Base-by-base conservation (phyloP, 2,329 filamentous ascomycete species). In the Botrytis tulipae region DNA sequence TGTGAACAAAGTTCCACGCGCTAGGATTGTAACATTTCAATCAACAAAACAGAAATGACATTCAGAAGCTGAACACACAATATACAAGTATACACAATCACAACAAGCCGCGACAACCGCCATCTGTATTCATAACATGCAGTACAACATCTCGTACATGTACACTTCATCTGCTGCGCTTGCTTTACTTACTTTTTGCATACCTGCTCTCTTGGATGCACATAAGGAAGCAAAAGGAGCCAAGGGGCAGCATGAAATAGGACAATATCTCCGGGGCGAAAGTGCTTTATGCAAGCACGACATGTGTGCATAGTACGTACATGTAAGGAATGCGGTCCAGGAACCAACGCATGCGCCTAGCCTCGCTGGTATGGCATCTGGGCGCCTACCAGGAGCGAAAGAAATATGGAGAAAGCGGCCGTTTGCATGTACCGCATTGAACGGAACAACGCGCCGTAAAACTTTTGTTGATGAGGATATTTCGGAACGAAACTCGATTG, bases 391-490 rank as follows among this genome's bases (percentile, higher is more conserved):
- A 18, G 20, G 25, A 32, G n/a, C 10, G 35, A 48, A 22, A 37
- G 22, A 66, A 66, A 66, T 66, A 66, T 51, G 63, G 32, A 66
- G 63, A 35, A 51, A 3, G 22, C 63, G 44, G 63, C 22, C 35
- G 12, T 61, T 61, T n/a, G 14, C 59, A 61, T 61, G 37, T n/a
- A 61, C 25, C 22, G 8, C 35, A 61, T 25, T 40, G 10, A n/a
- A 61, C 35, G 35, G 22, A 40, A n/a, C 6, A 66, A 32, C 12
- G 62, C 29, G 62, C 29, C 42, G 29, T 66, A 20, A 32, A 66
- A 25, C 14, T 35, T 61, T n/a, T 61, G 0, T 61, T n/a, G 59
- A 29, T 18, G 14, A 14, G 35, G 22, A 61, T 9, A 25, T n/a
- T 40, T 61, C 35, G 35, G 44, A 37, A 22, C 18, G 16, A 44